phyloP scores from a whole-genome alignment of 2,329 filamentous ascomycete species.

The Blastomyces gilchristii region DNA sequence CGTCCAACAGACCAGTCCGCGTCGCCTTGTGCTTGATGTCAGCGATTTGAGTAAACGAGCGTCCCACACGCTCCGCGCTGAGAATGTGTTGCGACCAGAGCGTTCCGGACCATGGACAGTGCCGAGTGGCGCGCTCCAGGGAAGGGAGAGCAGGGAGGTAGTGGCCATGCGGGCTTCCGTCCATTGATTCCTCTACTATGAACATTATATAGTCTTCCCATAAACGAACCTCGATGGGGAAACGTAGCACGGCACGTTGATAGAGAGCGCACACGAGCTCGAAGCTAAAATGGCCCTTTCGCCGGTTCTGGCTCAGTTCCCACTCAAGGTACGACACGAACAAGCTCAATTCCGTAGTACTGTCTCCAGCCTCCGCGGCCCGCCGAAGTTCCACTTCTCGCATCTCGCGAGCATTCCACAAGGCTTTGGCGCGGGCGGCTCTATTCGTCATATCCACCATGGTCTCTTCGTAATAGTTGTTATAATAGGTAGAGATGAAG shows the following conservation, averaged over 20 bases:
- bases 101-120: constrained; percentile 85
- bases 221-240: constrained; percentile 60
- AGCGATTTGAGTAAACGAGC: constrained; percentile 71
- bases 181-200: constrained; percentile 45
- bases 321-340: constrained; percentile 68
- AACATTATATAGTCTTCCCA: constrained; percentile 83
- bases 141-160: constrained; percentile 53
- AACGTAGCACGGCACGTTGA: constrained; percentile 63
- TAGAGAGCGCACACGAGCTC: constrained; percentile 55
- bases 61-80: constrained; percentile 66
- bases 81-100: constrained; percentile 87
- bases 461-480: constrained; percentile 45
- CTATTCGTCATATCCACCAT: constrained; percentile 47
- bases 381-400: constrained; percentile 46
- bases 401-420: constrained; percentile 43
- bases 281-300: constrained; percentile 43
- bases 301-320: constrained; percentile 59
- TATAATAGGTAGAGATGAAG: constrained; percentile 48
- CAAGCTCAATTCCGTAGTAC: constrained; percentile 42
- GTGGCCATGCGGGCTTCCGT: constrained; percentile 28
- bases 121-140: constrained; percentile 69
- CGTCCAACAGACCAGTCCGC: constrained; percentile 71
- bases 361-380: constrained; percentile 44
- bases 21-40: constrained; percentile 88
- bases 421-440: constrained; percentile 44